Conservation (phyloP, 1,139 yeast species). For the Pichia sp. region DNA sequence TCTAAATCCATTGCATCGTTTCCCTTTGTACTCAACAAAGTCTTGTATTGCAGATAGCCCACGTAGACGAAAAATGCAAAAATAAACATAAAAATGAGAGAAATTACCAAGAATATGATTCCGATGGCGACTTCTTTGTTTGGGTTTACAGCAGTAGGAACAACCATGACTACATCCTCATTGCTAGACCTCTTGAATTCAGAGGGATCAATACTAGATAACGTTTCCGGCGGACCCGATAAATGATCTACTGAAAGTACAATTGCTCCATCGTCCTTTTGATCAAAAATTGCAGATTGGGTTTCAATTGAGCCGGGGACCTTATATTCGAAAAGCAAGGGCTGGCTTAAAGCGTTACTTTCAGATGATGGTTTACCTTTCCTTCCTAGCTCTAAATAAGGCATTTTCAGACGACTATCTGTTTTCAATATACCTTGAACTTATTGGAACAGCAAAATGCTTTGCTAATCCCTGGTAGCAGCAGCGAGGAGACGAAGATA, state of each 20-base stretch:
- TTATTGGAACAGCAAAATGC: background rate
- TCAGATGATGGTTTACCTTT: background rate
- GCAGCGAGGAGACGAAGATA: background rate
- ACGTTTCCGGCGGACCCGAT: background rate
- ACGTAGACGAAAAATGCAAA: constrained; percentile 7
- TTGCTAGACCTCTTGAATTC: background rate
- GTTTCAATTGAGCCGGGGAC: background rate
- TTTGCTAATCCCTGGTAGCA: background rate
- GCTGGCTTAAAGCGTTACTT: background rate
- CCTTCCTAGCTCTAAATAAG: constrained; percentile 2
- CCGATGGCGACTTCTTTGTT: constrained; percentile 5
- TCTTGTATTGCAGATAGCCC: constrained; percentile 2
- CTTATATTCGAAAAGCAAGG: background rate
- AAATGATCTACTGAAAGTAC: background rate
- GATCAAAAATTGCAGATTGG: background rate
- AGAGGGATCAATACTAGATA: background rate
- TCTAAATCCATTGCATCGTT: background rate
- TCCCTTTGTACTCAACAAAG: background rate
- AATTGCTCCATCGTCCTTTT: background rate
- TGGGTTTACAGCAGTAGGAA: constrained; percentile 2
- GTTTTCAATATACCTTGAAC: background rate
- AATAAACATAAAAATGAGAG: background rate
- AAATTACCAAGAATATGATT: background rate
- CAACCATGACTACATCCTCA: constrained; percentile 9
- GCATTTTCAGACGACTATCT: background rate